Conservation (phyloP, 2,329 filamentous ascomycete species). For the Nemania sp. region DNA sequence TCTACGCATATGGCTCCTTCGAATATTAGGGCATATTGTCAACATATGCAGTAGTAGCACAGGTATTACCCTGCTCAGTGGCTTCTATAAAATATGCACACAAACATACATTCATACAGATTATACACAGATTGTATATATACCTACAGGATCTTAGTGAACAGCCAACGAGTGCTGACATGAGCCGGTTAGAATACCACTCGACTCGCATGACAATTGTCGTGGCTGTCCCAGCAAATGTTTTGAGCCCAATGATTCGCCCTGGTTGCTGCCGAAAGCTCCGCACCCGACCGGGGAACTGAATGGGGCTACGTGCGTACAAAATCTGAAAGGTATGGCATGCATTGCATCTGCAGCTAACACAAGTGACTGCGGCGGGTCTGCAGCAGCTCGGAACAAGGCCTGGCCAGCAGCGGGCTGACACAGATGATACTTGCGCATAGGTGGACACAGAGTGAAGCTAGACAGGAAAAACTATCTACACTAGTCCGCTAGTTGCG, state of each 20-base stretch:
- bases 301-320: conserved; percentile 29
- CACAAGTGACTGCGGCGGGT: conserved; percentile 34
- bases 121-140: too few relatives aligned
- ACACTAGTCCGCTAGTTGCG: too few relatives aligned
- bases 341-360: conserved; percentile 42
- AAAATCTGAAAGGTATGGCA: conserved; percentile 36
- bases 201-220: conserved; percentile 8
- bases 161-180: too few relatives aligned
- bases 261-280: conserved; percentile 35
- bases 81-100: too few relatives aligned
- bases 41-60: too few relatives aligned
- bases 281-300: conserved; percentile 38
- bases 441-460: neutral
- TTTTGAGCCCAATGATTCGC: conserved; percentile 33
- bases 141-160: too few relatives aligned
- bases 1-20: too few relatives aligned
- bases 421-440: neutral
- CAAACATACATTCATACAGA: too few relatives aligned
- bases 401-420: conserved; percentile 8
- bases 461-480: neutral
- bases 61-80: too few relatives aligned
- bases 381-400: conserved; percentile 28
- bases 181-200: conserved; percentile 24
- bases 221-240: neutral
- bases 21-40: too few relatives aligned